phyloP scores from a whole-genome alignment of 2,329 filamentous ascomycete species.

The Camillea tinctor region DNA sequence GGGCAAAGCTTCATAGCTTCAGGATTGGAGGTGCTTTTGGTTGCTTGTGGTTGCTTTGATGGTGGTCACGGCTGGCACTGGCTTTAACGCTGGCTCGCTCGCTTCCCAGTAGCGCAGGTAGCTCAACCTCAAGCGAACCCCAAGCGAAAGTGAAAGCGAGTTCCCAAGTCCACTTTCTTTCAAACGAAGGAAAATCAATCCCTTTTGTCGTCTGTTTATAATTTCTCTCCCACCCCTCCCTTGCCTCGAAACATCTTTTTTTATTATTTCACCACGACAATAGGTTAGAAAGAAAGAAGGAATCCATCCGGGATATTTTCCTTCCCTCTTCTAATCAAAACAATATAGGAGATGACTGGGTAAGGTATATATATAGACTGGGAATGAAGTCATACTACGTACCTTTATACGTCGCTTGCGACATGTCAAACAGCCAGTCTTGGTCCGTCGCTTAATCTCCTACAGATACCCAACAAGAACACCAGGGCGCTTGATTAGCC shows the following conservation, averaged over 20 bases:
- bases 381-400: conserved; percentile 34
- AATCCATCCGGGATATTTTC: background rate
- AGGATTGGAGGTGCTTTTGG: background rate
- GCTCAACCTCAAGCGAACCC: conserved; percentile 36
- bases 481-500: conserved; percentile 26
- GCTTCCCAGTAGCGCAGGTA: conserved; percentile 37
- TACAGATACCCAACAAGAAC: conserved; percentile 34
- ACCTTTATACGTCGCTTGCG: conserved; percentile 63
- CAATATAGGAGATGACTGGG: background rate
- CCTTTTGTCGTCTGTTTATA: conserved; percentile 4
- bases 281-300: conserved; percentile 5
- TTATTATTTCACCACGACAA: background rate
- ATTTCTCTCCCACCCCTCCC: background rate
- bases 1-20: background rate
- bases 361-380: conserved; percentile 3
- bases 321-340: background rate
- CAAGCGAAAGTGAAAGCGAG: conserved; percentile 28
- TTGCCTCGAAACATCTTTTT: background rate
- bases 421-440: conserved; percentile 63
- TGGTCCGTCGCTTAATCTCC: conserved; percentile 63
- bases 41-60: background rate
- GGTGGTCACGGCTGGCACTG: conserved; percentile 8
- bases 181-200: conserved; percentile 11
- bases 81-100: conserved; percentile 26
- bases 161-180: conserved; percentile 1